Evolutionary conservation across 2,329 filamentous ascomycete species (phyloP).

Genomic region (Penicillium polonicum): DNA sequence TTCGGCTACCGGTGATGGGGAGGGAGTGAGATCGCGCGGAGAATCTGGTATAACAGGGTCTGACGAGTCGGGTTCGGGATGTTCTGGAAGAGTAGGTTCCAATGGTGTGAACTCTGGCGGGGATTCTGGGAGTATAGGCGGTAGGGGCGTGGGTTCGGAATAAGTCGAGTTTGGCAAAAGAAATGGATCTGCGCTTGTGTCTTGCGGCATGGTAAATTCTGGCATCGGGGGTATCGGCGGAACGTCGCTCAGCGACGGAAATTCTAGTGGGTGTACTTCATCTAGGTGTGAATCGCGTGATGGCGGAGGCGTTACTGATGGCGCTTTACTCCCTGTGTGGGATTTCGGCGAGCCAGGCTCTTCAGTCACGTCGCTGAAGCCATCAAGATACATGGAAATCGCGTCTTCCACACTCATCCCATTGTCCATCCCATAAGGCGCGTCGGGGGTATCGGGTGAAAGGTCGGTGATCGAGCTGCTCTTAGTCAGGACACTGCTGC

Average conservation of each 20-base stretch:
- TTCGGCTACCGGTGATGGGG: conserved; percentile 7
- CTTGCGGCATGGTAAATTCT: not conserved
- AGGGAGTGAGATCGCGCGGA: conserved; percentile 10
- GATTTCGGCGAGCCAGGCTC: conserved; percentile 37
- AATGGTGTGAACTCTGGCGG: conserved; percentile 9
- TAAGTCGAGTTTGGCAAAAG: conserved; percentile 4
- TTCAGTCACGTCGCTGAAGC: conserved; percentile 51
- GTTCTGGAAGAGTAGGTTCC: conserved; percentile 3
- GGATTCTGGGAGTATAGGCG: conserved; percentile 14
- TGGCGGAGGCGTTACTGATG: conserved; percentile 29
- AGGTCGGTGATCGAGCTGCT: conserved; percentile 70
- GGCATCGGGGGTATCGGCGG: conserved; percentile 24
- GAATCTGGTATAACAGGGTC: conserved; percentile 6
- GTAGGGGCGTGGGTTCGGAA: conserved; percentile 6
- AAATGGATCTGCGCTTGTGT: not conserved
- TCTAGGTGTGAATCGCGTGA: conserved; percentile 29
- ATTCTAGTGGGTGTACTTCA: conserved; percentile 25
- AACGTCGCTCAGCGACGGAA: conserved; percentile 21
- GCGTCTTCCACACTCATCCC: conserved; percentile 61
- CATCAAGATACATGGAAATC: conserved; percentile 60
- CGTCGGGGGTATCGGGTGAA: conserved; percentile 61
- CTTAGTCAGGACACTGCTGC: conserved; percentile 78
- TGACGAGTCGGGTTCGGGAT: conserved; percentile 7
- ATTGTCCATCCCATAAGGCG: conserved; percentile 56
- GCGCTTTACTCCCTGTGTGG: conserved; percentile 32